Evolutionary conservation across 1,139 yeast species (phyloP).

Genomic region (Saccharomyces hybrid): DNA sequence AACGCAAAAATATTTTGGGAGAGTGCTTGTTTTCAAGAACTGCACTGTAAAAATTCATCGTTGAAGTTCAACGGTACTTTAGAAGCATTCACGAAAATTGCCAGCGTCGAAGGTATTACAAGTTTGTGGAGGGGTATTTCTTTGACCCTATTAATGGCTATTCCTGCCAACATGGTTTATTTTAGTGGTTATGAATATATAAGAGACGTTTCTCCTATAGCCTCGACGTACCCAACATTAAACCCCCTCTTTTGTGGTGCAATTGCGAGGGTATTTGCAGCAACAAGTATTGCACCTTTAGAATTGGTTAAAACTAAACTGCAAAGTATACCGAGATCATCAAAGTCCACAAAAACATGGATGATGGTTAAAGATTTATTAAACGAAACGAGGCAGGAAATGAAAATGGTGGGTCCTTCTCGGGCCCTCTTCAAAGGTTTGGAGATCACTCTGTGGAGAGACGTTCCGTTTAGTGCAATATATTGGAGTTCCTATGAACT

Average conservation of each 20-base stretch:
- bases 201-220: constrained; percentile 64
- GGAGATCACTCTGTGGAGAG: constrained; percentile 87
- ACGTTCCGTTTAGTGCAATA: constrained; percentile 92
- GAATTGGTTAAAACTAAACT: constrained; percentile 82
- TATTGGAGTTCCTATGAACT: constrained; percentile 87
- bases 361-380: constrained; percentile 42
- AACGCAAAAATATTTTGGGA: constrained; percentile 37
- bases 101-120: constrained; percentile 60
- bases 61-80: constrained; percentile 47
- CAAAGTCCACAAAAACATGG: constrained; percentile 25
- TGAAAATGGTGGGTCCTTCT: constrained; percentile 47
- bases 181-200: constrained; percentile 89
- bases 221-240: constrained; percentile 37
- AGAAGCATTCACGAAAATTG: constrained; percentile 64
- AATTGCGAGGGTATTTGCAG: constrained; percentile 73
- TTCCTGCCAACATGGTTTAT: constrained; percentile 89
- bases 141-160: constrained; percentile 75
- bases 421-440: constrained; percentile 74
- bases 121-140: constrained; percentile 90
- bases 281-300: constrained; percentile 78
- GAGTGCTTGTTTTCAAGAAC: constrained; percentile 29
- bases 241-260: constrained; percentile 87
- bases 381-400: constrained; percentile 49
- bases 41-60: constrained; percentile 22
- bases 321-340: constrained; percentile 66